Evolutionary conservation across 306 rosid genomes (phyloP).

Genomic region (Rosa lucieae): DNA sequence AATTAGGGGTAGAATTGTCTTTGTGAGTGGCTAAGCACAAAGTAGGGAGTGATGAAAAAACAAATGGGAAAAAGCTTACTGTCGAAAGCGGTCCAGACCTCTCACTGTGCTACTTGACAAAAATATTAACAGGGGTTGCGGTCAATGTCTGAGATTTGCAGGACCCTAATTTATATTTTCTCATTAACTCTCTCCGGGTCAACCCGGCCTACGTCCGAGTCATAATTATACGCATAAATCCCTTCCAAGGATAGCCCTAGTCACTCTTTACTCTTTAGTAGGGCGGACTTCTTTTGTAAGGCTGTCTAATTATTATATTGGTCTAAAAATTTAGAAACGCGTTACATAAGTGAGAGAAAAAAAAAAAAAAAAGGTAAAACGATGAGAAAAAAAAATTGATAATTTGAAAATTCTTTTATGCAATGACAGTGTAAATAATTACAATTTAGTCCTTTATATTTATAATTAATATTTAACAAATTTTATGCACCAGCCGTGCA

Average conservation of each 20-base stretch:
- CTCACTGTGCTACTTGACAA: slow-evolving; percentile 43
- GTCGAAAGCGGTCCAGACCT: slow-evolving; percentile 32
- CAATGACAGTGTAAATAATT: no score
- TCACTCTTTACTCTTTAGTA: not conserved
- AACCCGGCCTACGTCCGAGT: slow-evolving; percentile 26
- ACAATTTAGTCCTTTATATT: no score
- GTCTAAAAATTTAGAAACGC: no score
- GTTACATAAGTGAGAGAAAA: no score
- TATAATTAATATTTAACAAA: no score
- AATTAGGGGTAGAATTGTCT: slow-evolving; percentile 10
- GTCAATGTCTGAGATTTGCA: slow-evolving; percentile 54
- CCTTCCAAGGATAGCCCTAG: not conserved
- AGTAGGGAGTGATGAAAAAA: not conserved
- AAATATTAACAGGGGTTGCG: slow-evolving; percentile 49
- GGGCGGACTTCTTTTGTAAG: not conserved
- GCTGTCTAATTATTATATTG: not conserved
- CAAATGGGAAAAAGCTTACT: not conserved
- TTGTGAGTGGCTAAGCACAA: not conserved
- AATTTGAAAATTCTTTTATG: no score
- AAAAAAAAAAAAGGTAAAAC: no score
- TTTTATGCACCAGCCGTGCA: no score
- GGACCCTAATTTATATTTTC: slow-evolving; percentile 28
- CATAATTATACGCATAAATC: slow-evolving; percentile 8
- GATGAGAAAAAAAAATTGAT: no score
- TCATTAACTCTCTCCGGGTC: slow-evolving; percentile 23